Conservation (phyloP, 768 basidiomycete species). For the Russula abietina region DNA sequence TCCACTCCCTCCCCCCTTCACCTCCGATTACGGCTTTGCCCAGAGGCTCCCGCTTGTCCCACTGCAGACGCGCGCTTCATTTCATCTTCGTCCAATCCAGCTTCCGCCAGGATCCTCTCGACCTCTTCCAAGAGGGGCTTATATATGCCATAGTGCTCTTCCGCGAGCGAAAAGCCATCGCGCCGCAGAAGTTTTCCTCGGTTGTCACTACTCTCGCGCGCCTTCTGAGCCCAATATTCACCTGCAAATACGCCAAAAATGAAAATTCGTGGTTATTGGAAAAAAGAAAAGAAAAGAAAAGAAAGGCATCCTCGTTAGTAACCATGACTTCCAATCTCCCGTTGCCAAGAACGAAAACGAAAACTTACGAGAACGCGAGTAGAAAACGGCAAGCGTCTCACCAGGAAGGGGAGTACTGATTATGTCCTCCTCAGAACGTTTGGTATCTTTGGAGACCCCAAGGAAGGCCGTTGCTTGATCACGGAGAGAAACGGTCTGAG, state of each 20-base stretch:
- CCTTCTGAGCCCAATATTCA: slow-evolving; percentile 76
- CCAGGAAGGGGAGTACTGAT: slow-evolving; percentile 78
- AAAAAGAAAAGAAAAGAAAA: neutral
- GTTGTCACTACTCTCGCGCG: slow-evolving; percentile 50
- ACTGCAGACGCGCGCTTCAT: slow-evolving; percentile 52
- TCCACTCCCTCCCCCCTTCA: slow-evolving; percentile 19
- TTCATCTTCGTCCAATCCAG: slow-evolving; percentile 80
- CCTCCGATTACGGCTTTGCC: slow-evolving; percentile 49
- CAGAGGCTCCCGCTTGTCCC: slow-evolving; percentile 31
- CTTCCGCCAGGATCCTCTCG: slow-evolving; percentile 75
- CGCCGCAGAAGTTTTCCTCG: slow-evolving; percentile 73
- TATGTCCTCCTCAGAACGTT: slow-evolving; percentile 61
- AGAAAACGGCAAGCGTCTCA: slow-evolving; percentile 79
- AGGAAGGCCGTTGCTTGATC: slow-evolving; percentile 48
- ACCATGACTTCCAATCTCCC: neutral
- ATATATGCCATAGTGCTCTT: slow-evolving; percentile 71
- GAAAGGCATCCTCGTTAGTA: slow-evolving; percentile 7
- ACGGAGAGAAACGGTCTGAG: slow-evolving; percentile 35
- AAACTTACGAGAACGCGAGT: slow-evolving; percentile 68
- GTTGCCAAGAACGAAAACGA: neutral
- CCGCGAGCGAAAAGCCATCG: slow-evolving; percentile 71
- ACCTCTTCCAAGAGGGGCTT: slow-evolving; percentile 79
- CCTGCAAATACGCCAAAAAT: slow-evolving; percentile 35
- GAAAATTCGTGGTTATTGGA: neutral
- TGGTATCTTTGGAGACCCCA: slow-evolving; percentile 55